Evolutionary conservation across 495 filamentous ascomycete genomes (phyloP).

Genomic region (Neurospora sp.): DNA sequence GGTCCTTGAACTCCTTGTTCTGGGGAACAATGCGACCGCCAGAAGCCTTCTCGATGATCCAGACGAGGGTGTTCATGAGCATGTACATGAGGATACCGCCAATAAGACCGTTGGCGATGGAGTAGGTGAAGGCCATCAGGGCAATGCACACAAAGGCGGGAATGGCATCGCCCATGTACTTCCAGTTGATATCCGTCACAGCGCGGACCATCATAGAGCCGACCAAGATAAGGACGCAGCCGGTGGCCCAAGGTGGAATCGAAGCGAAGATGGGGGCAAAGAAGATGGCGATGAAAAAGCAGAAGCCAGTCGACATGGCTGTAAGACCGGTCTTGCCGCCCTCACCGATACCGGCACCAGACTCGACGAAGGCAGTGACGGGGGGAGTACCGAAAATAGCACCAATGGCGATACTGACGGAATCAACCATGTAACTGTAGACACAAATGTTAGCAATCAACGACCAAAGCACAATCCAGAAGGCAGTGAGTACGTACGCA

Average conservation of each 20-base stretch:
- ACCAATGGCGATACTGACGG: conserved; percentile 66
- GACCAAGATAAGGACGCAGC: conserved; percentile 70
- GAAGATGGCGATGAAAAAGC: conserved; percentile 80
- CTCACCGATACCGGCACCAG: conserved; percentile 74
- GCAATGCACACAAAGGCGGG: conserved; percentile 73
- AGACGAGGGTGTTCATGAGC: conserved; percentile 54
- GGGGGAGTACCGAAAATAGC: conserved; percentile 63
- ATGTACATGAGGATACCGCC: conserved; percentile 66
- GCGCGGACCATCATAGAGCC: conserved; percentile 71
- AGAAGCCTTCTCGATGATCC: conserved; percentile 52
- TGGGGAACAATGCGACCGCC: conserved; percentile 60
- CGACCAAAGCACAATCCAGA: neutral
- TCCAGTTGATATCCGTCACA: conserved; percentile 74
- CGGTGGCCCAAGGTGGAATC: conserved; percentile 77
- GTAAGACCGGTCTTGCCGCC: conserved; percentile 75
- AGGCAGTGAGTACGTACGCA: conserved; percentile 28
- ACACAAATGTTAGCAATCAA: neutral
- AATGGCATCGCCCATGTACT: conserved; percentile 64
- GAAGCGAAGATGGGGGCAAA: conserved; percentile 80
- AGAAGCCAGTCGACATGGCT: conserved; percentile 62
- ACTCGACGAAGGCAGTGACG: conserved; percentile 76
- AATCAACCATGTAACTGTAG: conserved; percentile 58
- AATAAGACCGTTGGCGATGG: conserved; percentile 69
- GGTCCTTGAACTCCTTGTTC: conserved; percentile 62
- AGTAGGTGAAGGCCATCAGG: conserved; percentile 79